Evolutionary conservation across 2,329 filamentous ascomycete species (phyloP).

Genomic region (Microdochium paspali): DNA sequence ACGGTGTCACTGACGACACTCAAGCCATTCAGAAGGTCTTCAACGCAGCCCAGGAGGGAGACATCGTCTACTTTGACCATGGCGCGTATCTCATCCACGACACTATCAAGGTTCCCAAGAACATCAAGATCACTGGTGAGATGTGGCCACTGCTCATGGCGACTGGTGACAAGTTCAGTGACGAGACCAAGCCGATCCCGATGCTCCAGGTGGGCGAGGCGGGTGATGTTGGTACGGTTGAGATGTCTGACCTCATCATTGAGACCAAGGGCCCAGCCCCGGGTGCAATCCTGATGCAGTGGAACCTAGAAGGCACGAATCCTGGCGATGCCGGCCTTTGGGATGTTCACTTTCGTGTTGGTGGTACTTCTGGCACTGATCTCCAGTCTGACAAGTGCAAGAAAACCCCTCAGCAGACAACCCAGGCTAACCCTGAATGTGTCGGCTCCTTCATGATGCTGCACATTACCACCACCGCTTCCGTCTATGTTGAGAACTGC

Average conservation of each 20-base stretch:
- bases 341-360: constrained; percentile 94
- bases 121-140: constrained; percentile 83
- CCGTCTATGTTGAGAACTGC: constrained; percentile 76
- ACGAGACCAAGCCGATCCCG: constrained; percentile 68
- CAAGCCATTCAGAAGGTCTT: constrained; percentile 72
- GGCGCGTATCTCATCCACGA: constrained; percentile 63
- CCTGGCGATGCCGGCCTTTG: constrained; percentile 73
- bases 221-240: constrained; percentile 70
- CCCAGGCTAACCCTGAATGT: constrained; percentile 56
- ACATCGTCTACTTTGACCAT: constrained; percentile 67
- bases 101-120: constrained; percentile 64
- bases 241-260: constrained; percentile 83
- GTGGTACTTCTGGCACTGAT: constrained; percentile 74
- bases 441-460: constrained; percentile 64
- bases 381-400: constrained; percentile 72
- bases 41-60: constrained; percentile 51
- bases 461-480: constrained; percentile 52
- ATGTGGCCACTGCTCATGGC: constrained; percentile 88
- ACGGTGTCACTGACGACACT: constrained; percentile 82
- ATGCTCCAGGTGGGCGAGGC: constrained; percentile 75
- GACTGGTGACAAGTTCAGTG: constrained; percentile 61
- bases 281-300: constrained; percentile 84
- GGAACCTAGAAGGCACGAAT: constrained; percentile 65
- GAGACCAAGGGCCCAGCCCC: constrained; percentile 75
- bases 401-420: constrained; percentile 60